These are phyloP conservation scores for Suillus tomentosus DNA, from an alignment of 768 basidiomycete species.

Conservation along the genomic window DNA sequence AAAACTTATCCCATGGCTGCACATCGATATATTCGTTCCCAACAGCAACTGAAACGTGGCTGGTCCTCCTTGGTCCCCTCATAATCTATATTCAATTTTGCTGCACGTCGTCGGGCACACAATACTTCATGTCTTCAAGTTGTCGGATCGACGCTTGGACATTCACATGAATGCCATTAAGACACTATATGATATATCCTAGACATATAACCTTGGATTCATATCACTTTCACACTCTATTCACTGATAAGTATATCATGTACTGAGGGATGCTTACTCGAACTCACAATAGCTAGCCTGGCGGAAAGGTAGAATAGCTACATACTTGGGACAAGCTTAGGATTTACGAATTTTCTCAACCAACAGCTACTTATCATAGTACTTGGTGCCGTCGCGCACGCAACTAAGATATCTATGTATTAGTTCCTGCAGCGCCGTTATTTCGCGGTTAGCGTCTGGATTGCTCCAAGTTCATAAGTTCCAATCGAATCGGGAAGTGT, in stretches of 20 bases:
- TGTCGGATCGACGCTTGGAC: background rate
- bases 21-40: constrained; percentile 14
- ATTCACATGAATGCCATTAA: background rate
- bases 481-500: background rate
- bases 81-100: background rate
- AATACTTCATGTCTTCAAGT: background rate
- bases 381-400: background rate
- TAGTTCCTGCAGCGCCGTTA: background rate
- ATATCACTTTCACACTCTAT: background rate
- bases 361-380: background rate
- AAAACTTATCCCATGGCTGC: background rate
- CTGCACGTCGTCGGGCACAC: background rate
- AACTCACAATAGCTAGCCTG: background rate
- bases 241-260: background rate
- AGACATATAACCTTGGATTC: background rate
- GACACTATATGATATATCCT: constrained; percentile 8
- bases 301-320: background rate
- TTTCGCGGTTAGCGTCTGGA: background rate
- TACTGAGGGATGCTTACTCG: background rate
- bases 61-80: constrained; percentile 40
- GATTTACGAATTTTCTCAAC: background rate
- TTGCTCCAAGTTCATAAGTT: background rate
- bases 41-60: constrained; percentile 69
- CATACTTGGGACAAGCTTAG: background rate
- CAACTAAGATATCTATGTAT: background rate